Percentiles rank a stretch among this genome's conserved stretches.
Conservation (phyloP, 2,329 filamentous ascomycete genomes). For the Neophaeococcomyces aloes region DNA sequence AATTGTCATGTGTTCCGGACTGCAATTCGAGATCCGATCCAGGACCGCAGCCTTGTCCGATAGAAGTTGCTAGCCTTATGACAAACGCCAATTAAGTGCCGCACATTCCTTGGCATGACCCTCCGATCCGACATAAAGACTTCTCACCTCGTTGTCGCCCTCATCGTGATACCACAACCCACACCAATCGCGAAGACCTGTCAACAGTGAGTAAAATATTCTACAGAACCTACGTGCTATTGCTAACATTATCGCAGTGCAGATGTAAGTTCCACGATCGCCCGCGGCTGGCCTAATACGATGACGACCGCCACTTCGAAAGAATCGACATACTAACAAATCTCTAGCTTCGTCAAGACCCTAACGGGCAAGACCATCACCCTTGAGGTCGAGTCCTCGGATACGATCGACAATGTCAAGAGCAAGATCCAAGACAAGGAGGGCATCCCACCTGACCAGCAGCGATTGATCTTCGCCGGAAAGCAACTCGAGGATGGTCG, state of each 20-base stretch:
- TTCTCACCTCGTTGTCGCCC: slow-evolving; percentile 1
- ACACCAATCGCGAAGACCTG: slow-evolving; percentile 4
- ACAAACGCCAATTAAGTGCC: too few species aligned
- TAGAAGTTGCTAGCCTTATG: too few species aligned
- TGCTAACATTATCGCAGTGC: slow-evolving; percentile 49
- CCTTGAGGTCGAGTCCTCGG: slow-evolving; percentile 96
- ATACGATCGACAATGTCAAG: slow-evolving; percentile 99
- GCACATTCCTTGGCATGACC: background rate
- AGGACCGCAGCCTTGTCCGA: too few species aligned
- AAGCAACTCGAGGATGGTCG: slow-evolving; percentile 99
- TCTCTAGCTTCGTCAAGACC: slow-evolving; percentile 94
- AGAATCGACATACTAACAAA: slow-evolving; percentile 6
- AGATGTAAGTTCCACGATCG: slow-evolving; percentile 59
- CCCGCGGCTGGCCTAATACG: slow-evolving; percentile 24
- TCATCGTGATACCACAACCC: background rate
- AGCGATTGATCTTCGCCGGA: slow-evolving; percentile 96
- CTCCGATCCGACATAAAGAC: background rate
- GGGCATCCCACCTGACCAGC: slow-evolving; percentile 94
- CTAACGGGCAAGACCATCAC: slow-evolving; percentile 99
- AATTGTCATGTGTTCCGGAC: too few species aligned
- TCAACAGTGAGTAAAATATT: slow-evolving; percentile 6
- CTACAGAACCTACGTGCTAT: background rate
- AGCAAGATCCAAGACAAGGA: slow-evolving; percentile 99
- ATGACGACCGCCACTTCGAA: slow-evolving; percentile 15
- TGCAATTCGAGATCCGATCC: too few species aligned